Evolutionary conservation across 768 basidiomycete genomes (phyloP).

Genomic region (Pleurotus giganteus): DNA sequence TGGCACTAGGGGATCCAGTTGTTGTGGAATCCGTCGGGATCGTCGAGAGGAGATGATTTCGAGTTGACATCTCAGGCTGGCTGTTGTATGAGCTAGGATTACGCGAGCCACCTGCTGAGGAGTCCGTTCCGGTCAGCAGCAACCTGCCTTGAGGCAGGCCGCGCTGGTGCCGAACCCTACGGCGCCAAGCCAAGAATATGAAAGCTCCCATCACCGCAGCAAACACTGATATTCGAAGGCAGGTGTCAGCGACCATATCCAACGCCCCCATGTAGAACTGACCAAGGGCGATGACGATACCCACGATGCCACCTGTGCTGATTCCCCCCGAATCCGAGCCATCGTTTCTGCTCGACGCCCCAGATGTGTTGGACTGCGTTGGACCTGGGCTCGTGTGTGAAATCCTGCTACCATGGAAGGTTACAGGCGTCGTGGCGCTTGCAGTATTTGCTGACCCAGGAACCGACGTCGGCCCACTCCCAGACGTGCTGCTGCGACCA

Average conservation of each 20-base stretch:
- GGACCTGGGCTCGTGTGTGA: neutral
- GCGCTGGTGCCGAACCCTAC: constrained; percentile 4
- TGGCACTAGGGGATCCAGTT: neutral
- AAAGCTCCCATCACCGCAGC: neutral
- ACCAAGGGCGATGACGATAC: constrained; percentile 18
- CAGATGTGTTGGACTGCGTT: neutral
- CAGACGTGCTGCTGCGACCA: constrained; percentile 12
- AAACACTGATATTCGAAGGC: constrained; percentile 1
- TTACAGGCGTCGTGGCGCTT: constrained; percentile 2
- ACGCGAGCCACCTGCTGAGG: neutral
- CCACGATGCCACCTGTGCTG: constrained; percentile 18
- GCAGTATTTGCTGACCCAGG: constrained; percentile 10
- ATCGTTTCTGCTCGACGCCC: neutral
- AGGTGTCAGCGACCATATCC: constrained; percentile 9
- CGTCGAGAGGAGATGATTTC: constrained; percentile 7
- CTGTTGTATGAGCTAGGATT: neutral
- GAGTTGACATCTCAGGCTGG: constrained; percentile 4
- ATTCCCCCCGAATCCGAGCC: constrained; percentile 10
- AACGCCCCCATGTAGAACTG: constrained; percentile 1
- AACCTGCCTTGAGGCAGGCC: neutral
- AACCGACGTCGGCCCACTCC: constrained; percentile 2
- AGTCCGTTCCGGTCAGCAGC: neutral
- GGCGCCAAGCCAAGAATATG: constrained; percentile 7
- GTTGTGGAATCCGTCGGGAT: constrained; percentile 4
- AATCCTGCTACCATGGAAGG: neutral